phyloP scores from a whole-genome alignment of 164 flowering plant genomes.

The Tinospora cordifolia region DNA sequence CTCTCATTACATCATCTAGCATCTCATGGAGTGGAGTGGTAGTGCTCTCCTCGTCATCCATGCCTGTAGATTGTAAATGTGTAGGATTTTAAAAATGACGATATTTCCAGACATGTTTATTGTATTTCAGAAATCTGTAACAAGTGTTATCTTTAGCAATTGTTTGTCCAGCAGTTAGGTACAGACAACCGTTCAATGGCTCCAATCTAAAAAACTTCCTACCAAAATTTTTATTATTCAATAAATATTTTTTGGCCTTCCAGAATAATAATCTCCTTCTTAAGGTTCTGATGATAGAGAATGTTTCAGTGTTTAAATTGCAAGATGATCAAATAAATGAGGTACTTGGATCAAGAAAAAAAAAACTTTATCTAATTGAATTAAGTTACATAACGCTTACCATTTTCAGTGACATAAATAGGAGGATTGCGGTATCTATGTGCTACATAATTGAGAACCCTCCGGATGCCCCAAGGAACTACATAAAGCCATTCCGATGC shows the following conservation, averaged over 20 bases:
- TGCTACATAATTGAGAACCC: slow-evolving; percentile 54
- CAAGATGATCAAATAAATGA: not conserved
- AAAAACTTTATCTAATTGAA: not conserved
- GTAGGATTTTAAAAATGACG: not conserved
- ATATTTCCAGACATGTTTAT: not conserved
- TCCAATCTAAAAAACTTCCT: not conserved
- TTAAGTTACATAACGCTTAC: slow-evolving; percentile 24
- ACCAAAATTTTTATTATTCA: not conserved
- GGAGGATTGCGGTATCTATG: slow-evolving; percentile 54
- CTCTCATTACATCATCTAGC: slow-evolving; percentile 71
- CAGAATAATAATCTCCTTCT: not conserved
- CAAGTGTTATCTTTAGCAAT: not conserved
- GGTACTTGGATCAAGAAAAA: not conserved
- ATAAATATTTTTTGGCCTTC: not conserved
- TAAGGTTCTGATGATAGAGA: not conserved
- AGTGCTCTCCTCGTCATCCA: slow-evolving; percentile 81
- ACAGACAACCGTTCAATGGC: not conserved
- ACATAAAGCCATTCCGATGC: slow-evolving; percentile 89
- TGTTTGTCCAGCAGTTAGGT: not conserved
- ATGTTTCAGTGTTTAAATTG: not conserved
- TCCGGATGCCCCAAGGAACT: slow-evolving; percentile 89
- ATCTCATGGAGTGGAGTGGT: slow-evolving; percentile 50
- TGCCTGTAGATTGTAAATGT: slow-evolving; percentile 38
- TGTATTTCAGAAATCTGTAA: not conserved
- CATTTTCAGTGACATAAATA: slow-evolving; percentile 75